Evolutionary conservation across 306 rosid species (phyloP).

Genomic region (Ammopiptanthus mongolicus): DNA sequence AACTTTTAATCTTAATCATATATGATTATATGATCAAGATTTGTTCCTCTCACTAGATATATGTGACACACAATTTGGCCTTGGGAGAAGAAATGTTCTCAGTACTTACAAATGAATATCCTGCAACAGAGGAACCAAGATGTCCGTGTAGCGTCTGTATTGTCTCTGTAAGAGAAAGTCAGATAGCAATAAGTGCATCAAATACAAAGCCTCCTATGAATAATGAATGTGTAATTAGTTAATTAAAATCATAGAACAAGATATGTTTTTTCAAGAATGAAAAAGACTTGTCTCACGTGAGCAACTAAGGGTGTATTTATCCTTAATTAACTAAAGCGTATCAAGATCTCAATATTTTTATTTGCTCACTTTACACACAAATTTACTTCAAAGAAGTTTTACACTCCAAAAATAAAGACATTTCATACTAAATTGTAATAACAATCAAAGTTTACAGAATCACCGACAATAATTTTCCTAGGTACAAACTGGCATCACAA

Average conservation of each 20-base stretch:
- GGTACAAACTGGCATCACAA: background rate
- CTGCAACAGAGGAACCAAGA: constrained; percentile 5
- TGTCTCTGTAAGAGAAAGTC: constrained; percentile 19
- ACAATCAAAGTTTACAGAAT: background rate
- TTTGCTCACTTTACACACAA: too few species aligned
- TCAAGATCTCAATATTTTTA: too few species aligned
- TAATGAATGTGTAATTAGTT: background rate
- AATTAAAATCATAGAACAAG: background rate
- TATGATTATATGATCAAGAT: too few species aligned
- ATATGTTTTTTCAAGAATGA: background rate
- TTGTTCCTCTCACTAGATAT: too few species aligned
- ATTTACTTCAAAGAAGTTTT: too few species aligned
- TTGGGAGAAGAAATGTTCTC: background rate
- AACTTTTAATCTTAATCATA: too few species aligned
- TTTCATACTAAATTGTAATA: background rate
- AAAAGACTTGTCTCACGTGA: too few species aligned
- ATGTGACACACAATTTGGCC: background rate
- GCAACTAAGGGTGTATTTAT: too few species aligned
- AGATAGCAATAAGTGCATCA: background rate
- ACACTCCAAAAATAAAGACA: background rate
- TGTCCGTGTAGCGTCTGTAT: constrained; percentile 22
- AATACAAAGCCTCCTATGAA: background rate
- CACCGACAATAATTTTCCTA: background rate
- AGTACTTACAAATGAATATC: constrained; percentile 27
- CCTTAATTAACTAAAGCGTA: too few species aligned